These are phyloP conservation scores for Rutstroemia sp. DNA, from an alignment of 2,329 filamentous ascomycete genomes.

Conservation along the genomic window DNA sequence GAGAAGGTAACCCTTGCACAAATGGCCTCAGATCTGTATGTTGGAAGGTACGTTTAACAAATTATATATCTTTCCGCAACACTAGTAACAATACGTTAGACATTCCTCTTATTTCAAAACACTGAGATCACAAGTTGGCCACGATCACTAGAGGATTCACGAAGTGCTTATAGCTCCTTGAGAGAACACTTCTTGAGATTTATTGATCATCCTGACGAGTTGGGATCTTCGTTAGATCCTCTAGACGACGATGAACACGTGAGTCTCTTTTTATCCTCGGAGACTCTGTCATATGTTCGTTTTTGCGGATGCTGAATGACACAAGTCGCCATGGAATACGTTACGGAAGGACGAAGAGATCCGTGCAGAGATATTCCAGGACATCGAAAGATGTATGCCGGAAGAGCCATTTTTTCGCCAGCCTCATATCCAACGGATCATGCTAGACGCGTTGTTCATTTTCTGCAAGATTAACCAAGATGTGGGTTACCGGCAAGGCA, in stretches of 20 bases:
- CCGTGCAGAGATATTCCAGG: conserved; percentile 84
- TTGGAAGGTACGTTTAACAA: conserved; percentile 63
- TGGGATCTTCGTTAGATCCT: conserved; percentile 71
- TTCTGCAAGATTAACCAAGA: conserved; percentile 89
- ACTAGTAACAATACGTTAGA: conserved; percentile 37
- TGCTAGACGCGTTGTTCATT: conserved; percentile 86
- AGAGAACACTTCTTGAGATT: conserved; percentile 71
- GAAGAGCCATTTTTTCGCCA: conserved; percentile 88
- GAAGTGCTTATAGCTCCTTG: conserved; percentile 66
- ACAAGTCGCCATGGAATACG: conserved; percentile 84
- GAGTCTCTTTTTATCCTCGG: conserved; percentile 18
- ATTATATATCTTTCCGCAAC: neutral
- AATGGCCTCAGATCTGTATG: conserved; percentile 76
- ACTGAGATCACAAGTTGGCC: conserved; percentile 61
- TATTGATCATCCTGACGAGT: conserved; percentile 75
- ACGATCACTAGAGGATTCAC: conserved; percentile 56
- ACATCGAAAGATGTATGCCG: conserved; percentile 84
- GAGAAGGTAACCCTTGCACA: conserved; percentile 54
- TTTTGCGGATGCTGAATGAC: conserved; percentile 35
- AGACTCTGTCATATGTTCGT: neutral
- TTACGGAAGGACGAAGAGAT: conserved; percentile 76
- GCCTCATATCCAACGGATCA: conserved; percentile 66
- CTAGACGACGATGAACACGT: conserved; percentile 70
- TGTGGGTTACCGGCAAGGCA: conserved; percentile 89
- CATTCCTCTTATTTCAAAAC: conserved; percentile 71